These are phyloP conservation scores for Cladophialophora carrionii DNA, from an alignment of 2,329 filamentous ascomycete genomes.

Conservation along the genomic window DNA sequence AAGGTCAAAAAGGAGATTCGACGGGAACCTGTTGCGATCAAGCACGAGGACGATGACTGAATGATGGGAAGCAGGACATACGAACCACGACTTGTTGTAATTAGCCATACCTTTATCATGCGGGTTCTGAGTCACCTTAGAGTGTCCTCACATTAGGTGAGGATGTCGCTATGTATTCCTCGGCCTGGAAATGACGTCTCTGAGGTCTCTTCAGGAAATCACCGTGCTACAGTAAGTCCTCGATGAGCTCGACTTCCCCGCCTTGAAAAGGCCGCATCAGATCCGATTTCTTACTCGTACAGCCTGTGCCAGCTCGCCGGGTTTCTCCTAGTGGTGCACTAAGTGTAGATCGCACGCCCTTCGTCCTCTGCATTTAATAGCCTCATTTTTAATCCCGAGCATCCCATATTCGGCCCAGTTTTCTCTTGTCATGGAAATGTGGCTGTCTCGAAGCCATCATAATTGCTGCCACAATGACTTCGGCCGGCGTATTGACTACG, in stretches of 20 bases:
- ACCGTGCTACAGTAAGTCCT: not conserved
- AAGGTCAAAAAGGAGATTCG: not conserved
- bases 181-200: not conserved
- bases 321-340: not conserved
- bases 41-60: not conserved
- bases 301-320: not conserved
- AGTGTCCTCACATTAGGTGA: not conserved
- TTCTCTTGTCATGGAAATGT: not conserved
- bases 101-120: not conserved
- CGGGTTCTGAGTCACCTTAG: no score
- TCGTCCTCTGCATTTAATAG: not conserved
- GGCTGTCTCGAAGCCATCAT: not conserved
- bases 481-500: not conserved
- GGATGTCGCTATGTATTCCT: not conserved
- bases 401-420: not conserved
- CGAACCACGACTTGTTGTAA: not conserved
- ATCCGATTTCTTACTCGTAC: not conserved
- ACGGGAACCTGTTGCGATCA: not conserved
- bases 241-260: not conserved
- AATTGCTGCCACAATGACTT: not conserved
- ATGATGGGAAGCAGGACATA: no score
- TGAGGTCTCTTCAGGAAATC: not conserved
- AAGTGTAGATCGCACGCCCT: conserved; percentile 5
- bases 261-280: not conserved
- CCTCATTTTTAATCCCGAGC: not conserved